Evolutionary conservation across 2,329 filamentous ascomycete genomes (phyloP).

Genomic region (Apiospora hydei): DNA sequence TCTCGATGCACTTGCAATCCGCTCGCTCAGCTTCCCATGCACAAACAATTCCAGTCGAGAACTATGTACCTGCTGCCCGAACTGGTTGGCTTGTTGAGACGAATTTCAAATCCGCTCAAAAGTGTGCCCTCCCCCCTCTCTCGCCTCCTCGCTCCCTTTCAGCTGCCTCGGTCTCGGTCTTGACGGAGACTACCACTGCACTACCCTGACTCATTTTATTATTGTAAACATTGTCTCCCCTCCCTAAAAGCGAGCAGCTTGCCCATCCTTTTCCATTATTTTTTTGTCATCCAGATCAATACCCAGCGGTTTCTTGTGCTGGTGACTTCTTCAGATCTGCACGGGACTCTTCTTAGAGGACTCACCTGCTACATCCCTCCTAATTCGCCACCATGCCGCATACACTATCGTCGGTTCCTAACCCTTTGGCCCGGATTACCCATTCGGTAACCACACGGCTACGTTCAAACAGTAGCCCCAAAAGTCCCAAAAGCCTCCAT

Average conservation of each 20-base stretch:
- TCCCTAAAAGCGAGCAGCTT: neutral
- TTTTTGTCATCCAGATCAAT: neutral
- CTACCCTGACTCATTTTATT: constrained; percentile 15
- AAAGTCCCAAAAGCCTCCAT: constrained; percentile 11
- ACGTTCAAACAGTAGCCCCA: neutral
- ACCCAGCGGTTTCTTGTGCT: neutral
- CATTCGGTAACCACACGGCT: neutral
- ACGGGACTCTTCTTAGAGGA: constrained; percentile 11
- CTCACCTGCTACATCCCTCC: neutral
- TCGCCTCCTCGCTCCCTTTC: constrained; percentile 1
- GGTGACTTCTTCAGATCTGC: neutral
- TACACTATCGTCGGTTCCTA: neutral
- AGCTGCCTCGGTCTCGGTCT: constrained; percentile 16
- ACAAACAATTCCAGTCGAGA: constrained; percentile 7
- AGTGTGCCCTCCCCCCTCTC: neutral
- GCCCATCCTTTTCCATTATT: neutral
- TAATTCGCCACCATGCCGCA: neutral
- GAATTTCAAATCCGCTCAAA: neutral
- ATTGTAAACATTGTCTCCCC: constrained; percentile 5
- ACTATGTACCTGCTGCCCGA: neutral
- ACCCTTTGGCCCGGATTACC: constrained; percentile 6
- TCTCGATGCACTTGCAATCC: constrained; percentile 15
- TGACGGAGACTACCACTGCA: constrained; percentile 4
- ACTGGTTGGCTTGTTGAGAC: neutral
- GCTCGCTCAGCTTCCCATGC: neutral